Base-by-base conservation (phyloP, 345 rosid species). In the Eucalyptus lansdowneana region DNA sequence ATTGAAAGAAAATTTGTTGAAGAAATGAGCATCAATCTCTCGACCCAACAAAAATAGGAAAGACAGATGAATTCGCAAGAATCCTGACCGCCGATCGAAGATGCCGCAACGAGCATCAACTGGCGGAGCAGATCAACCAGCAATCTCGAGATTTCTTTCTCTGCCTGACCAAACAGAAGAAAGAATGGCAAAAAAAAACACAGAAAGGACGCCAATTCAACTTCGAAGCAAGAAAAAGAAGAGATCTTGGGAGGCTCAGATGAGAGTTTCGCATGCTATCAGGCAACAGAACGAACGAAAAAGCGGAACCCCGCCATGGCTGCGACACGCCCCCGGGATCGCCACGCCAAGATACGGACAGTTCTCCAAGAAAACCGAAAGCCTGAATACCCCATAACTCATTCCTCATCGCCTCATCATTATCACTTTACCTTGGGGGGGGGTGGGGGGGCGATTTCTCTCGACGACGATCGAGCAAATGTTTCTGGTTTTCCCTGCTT, bases 301-400 rank as follows among this genome's bases (percentile, higher is more conserved):
- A 2, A 17, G 24, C 7, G 87, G 87, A 86, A 86, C 87, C 87
- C 87, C 87, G 87, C 87, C 87, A 86, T 86, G 87, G 87, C 87
- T 86, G 87, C 87, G 87, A 86, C 87, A 50, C 87, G 54, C 60
- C 85, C 83, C 85, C 85, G 2, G 15, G 24, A 76, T 86, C 87
- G 87, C 87, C 87, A n/a, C 53, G 87, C 87, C 87, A 86, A 86
- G 87, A 86, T 86, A 86, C 89, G 89, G 89, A 88, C 89, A 27
- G 89, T 88, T 88, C 89, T 76, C 89, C 62, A 24, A 37, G 15
- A 76, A 21, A 19, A 17, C 40, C 11, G 11, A 76, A 37, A 22
- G 88, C 88, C 88, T 87, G 88, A 40, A 22, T 17, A 19, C 34
- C 31, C 15, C 47, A 40, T 2, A n/a, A n/a, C 80, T 87, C 88